phyloP scores from a whole-genome alignment of 1,284 basidiomycete species.

The Peniophora sp. region DNA sequence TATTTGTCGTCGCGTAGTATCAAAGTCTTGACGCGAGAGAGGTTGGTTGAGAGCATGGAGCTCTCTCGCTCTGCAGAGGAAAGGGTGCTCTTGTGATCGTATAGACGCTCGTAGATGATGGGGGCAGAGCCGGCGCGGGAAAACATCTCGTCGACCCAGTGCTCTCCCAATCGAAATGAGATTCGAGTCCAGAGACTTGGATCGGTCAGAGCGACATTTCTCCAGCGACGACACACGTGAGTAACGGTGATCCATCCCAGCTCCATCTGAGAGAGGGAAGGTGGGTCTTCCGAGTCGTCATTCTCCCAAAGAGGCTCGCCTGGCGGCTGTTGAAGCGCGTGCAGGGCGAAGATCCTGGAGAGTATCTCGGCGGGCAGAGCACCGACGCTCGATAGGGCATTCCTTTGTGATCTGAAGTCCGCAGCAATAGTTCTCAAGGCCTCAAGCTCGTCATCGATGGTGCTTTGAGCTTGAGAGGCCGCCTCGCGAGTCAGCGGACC shows the following conservation, averaged over 20 bases:
- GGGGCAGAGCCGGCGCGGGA: background rate
- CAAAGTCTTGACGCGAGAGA: too few relatives aligned
- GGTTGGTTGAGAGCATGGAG: too few relatives aligned
- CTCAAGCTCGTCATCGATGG: background rate
- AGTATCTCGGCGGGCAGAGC: background rate
- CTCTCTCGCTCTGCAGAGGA: too few relatives aligned
- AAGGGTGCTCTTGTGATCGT: too few relatives aligned
- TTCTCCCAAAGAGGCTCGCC: background rate
- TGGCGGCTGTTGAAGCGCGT: background rate
- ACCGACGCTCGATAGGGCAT: background rate
- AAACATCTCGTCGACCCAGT: background rate
- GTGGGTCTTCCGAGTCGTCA: background rate
- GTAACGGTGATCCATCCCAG: background rate
- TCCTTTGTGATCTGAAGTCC: background rate
- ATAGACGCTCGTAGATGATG: background rate
- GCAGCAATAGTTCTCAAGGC: background rate
- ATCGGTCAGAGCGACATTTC: background rate
- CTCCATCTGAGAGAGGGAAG: background rate
- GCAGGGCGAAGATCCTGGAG: background rate
- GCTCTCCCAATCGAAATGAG: background rate
- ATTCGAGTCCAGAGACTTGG: background rate
- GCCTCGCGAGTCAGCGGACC: too few relatives aligned
- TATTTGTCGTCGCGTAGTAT: too few relatives aligned
- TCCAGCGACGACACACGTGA: background rate
- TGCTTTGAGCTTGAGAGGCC: background rate